Conservation (phyloP, 2,329 filamentous ascomycete species). For the Thielaviopsis euricoi region DNA sequence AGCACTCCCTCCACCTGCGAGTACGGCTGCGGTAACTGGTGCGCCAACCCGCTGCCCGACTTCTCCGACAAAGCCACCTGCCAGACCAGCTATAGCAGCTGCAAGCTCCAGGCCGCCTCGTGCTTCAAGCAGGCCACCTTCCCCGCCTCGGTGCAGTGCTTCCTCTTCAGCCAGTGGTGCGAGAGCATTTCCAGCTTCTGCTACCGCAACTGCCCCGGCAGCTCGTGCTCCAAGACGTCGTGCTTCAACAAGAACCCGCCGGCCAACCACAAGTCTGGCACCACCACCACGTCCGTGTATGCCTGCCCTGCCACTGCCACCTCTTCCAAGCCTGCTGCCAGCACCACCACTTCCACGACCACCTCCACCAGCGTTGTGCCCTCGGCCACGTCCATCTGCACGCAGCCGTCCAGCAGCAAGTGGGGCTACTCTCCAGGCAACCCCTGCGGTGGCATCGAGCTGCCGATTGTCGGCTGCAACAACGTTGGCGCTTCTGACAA, state of each 20-base stretch:
- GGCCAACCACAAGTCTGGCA: constrained; percentile 19
- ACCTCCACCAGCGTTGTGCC: constrained; percentile 25
- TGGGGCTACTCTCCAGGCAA: constrained; percentile 52
- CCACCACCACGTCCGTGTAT: constrained; percentile 20
- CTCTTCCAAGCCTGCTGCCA: constrained; percentile 17
- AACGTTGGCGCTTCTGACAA: constrained; percentile 27
- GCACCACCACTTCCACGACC: constrained; percentile 15
- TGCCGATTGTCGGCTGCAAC: constrained; percentile 39
- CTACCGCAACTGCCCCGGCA: constrained; percentile 19
- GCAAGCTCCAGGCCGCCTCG: constrained; percentile 29
- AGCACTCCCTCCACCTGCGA: constrained; percentile 32
- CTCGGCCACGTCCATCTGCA: constrained; percentile 34
- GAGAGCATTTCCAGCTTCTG: constrained; percentile 29
- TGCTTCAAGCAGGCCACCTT: constrained; percentile 36
- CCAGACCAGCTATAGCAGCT: constrained; percentile 25
- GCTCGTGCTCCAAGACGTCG: constrained; percentile 25
- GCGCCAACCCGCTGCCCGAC: constrained; percentile 30
- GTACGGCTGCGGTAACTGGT: constrained; percentile 39
- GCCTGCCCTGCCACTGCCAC: constrained; percentile 18
- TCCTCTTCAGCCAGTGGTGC: constrained; percentile 35
- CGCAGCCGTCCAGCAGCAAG: constrained; percentile 35
- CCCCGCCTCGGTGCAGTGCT: constrained; percentile 32
- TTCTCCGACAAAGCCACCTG: constrained; percentile 24
- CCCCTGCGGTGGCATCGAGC: constrained; percentile 32
- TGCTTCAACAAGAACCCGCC: constrained; percentile 28